A percentile compares a stretch with the other conserved stretches of the same genome.
phyloP scores from a whole-genome alignment of 257 asterid genomes.

The Dorcoceras hygrometricum region DNA sequence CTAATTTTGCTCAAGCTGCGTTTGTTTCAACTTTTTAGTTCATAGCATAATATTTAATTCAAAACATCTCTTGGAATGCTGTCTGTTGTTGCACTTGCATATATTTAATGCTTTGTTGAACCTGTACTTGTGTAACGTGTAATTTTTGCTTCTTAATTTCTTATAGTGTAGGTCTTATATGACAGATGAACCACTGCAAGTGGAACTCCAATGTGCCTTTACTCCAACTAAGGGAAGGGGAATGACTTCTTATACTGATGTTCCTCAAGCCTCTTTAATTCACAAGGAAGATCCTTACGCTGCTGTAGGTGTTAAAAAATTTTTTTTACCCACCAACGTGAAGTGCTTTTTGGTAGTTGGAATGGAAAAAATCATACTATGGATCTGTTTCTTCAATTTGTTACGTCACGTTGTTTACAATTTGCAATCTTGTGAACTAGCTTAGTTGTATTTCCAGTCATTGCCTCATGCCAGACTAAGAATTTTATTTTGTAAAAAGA shows the following conservation, averaged over 20 bases:
- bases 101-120: slow-evolving; percentile 11
- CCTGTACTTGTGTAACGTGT: slow-evolving; percentile 24
- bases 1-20: background rate
- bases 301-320: slow-evolving; percentile 52
- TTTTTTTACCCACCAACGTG: slow-evolving; percentile 2
- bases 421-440: slow-evolving; percentile 14
- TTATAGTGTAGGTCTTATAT: slow-evolving; percentile 67
- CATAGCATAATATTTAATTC: slow-evolving; percentile 8
- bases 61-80: background rate
- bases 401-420: slow-evolving; percentile 11
- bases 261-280: slow-evolving; percentile 67
- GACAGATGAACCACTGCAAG: slow-evolving; percentile 63
- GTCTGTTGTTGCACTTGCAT: background rate
- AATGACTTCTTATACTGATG: slow-evolving; percentile 51
- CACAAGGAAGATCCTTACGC: slow-evolving; percentile 88
- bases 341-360: background rate
- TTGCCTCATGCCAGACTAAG: slow-evolving; percentile 14
- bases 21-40: background rate
- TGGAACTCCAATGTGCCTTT: slow-evolving; percentile 45
- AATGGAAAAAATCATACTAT: slow-evolving; percentile 5
- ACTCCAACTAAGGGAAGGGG: slow-evolving; percentile 75
- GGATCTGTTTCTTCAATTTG: background rate
- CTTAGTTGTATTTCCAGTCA: slow-evolving; percentile 3
- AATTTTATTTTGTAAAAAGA: slow-evolving; percentile 12
- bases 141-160: slow-evolving; percentile 40